Base-by-base conservation (phyloP, 805 yeast species). In the Metschnikowia shivogae region DNA sequence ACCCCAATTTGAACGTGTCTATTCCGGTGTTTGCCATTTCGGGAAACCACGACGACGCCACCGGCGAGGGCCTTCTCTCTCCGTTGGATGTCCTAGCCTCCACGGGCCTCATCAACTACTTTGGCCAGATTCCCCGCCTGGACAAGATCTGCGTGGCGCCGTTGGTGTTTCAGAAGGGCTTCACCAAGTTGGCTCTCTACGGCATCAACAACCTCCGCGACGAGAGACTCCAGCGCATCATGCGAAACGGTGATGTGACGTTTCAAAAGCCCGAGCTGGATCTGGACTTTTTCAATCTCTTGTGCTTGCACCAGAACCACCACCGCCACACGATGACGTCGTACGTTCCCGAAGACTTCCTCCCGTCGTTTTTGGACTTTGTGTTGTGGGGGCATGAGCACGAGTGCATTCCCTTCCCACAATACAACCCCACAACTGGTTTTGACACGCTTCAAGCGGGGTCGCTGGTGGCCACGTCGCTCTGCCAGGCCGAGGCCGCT, bases 341-440 rank as follows among this genome's bases (percentile, higher is more conserved):
- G 4, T 85, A 85, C 52, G 69, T 93, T 4, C 98, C 97, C 5
- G 98, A 90, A 52, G 75, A 73, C 43, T 85, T 86, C 54, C 66
- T 93, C 20, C 99, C 98, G 0, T 69, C 74, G 7, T 89, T 90
- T 59, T 57, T 93, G 38, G 89, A 93, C 59, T 70, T 92, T 45
- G 82, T 93, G 0, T 67, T 90, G 1, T 93, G 99, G 99, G 99
- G 99, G 13, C 99, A 93, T 63, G 99, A 93, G 61, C 99, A 93
- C 64, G 97, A 93, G 60, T 89, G 97, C 58, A 74, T 83, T 4
- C 87, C 92, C 1, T 79, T 78, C 46, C 80, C 95, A 0, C 75
- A 72, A 1, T 70, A 70, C 36, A 84, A 84, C 55, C 70, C 79
- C 1, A 74, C 73, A 9, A 76, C 76, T 2, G 84, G 83, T 1